Base-by-base conservation (phyloP, 2,329 filamentous ascomycete species). In the Xylariaceae sp. region DNA sequence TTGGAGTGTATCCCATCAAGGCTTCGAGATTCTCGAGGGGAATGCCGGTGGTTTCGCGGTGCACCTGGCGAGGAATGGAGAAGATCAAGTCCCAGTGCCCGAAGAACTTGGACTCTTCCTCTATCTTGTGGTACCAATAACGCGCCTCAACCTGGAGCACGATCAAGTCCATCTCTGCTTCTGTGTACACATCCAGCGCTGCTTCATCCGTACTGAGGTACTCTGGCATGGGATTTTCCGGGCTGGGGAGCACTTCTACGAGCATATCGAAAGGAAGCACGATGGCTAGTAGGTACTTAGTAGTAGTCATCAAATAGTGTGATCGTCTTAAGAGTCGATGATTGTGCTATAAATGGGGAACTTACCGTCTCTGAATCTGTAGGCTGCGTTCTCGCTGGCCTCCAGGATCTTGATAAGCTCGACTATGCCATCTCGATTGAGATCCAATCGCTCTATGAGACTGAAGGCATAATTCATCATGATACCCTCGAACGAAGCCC, bases 121-220 rank as follows among this genome's bases (percentile, higher is more conserved):
- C 15, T 13, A 39, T 27, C 3, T 18, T 20, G 51, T 51, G 55
- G 44, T 40, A 53, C 58, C 58, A 60, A 44, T 42, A 55, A 3
- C 51, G 55, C 16, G 48, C 20, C 29, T 55, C 48, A 23, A 55
- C 29, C 16, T 54, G 29, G 7, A 45, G 15, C 16, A 52, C 7
- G 20, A 55, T 35, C 13, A 36, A 15, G 8, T 50, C 29, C 23
- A 47, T 49, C 39, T 58, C 39, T 6, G 18, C 18, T 1, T 48
- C 32, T 3, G 42, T 43, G 40, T 58, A 58, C 16, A 15, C 2
- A 2, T 40, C 6, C 8, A 47, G 8, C 2, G n/a, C 24, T 8
- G 9, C 8, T 9, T 36, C 23, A n/a, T 37, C 23, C 15, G 8
- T 18, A 18, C 5, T 10, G 4, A 44, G 24, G n/a, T 18, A 26